These are phyloP conservation scores for Patellaria atrata DNA, from an alignment of 495 filamentous ascomycete genomes.

Conservation along the genomic window DNA sequence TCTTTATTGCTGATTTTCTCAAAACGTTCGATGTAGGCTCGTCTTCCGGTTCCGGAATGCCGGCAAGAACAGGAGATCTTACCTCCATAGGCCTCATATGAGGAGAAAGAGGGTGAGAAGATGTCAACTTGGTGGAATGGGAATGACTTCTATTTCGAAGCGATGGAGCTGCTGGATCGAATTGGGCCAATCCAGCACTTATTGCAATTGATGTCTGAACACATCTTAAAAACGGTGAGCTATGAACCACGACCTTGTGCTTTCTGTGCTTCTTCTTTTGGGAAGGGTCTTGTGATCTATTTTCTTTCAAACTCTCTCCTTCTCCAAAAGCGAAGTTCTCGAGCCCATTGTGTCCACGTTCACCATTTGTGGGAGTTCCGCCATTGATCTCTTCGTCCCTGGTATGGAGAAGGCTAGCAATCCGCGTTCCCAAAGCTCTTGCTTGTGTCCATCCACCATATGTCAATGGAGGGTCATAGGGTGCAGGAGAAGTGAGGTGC, in stretches of 20 bases:
- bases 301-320: too few relatives aligned
- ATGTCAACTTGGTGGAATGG: background rate
- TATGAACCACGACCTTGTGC: conserved; percentile 76
- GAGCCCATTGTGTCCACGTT: conserved; percentile 1
- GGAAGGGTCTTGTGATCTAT: background rate
- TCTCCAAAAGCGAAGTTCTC: conserved; percentile 3
- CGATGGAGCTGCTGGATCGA: conserved; percentile 20
- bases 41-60: conserved; percentile 10
- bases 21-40: conserved; percentile 7
- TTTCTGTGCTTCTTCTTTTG: conserved; percentile 25
- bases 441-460: conserved; percentile 89
- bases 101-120: conserved; percentile 13
- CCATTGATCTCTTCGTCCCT: conserved; percentile 24
- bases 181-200: conserved; percentile 70
- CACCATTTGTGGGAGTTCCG: conserved; percentile 1
- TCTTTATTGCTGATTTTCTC: conserved; percentile 1
- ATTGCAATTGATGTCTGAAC: conserved; percentile 86
- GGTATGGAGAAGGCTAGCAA: conserved; percentile 53
- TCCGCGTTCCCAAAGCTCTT: conserved; percentile 61
- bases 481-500: conserved; percentile 87
- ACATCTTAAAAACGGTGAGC: conserved; percentile 83
- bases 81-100: conserved; percentile 3
- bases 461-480: conserved; percentile 90
- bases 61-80: conserved; percentile 11
- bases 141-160: background rate